Percentiles rank a stretch among this genome's conserved stretches.
Conservation (phyloP, 768 basidiomycete genomes). For the Lactarius tabidus region DNA sequence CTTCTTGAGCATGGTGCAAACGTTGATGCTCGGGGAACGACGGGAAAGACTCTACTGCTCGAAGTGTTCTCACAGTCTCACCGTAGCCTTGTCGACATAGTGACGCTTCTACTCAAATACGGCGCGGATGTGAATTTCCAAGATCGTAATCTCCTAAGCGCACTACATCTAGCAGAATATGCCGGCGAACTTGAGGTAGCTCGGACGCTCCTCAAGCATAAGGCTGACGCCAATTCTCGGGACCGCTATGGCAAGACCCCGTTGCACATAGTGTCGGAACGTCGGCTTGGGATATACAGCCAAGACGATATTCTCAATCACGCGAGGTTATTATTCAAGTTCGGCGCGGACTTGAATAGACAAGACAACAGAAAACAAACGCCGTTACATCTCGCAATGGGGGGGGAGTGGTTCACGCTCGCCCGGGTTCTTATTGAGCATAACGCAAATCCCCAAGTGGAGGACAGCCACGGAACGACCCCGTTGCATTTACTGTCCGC, state of each 20-base stretch:
- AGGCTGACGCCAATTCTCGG: not conserved
- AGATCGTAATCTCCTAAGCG: not conserved
- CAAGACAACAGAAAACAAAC: no score
- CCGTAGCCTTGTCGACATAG: not conserved
- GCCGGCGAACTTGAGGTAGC: not conserved
- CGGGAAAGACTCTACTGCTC: no score
- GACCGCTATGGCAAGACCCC: not conserved
- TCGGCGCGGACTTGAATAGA: no score
- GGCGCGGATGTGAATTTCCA: not conserved
- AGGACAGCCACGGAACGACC: no score
- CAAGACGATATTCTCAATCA: not conserved
- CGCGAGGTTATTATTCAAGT: not conserved
- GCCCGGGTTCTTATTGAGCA: no score
- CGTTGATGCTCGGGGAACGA: no score
- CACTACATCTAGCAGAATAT: not conserved
- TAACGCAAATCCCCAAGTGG: no score
- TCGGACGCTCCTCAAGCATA: not conserved
- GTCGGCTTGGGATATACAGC: not conserved
- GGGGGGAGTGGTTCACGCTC: no score
- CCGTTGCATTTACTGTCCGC: no score
- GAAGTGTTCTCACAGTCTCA: no score
- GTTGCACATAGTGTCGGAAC: not conserved
- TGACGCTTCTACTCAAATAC: not conserved
- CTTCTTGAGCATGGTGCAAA: not conserved
- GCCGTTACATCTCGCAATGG: no score